phyloP scores from a whole-genome alignment of 768 basidiomycete species.

The Pilatotrama ljubarskyi region DNA sequence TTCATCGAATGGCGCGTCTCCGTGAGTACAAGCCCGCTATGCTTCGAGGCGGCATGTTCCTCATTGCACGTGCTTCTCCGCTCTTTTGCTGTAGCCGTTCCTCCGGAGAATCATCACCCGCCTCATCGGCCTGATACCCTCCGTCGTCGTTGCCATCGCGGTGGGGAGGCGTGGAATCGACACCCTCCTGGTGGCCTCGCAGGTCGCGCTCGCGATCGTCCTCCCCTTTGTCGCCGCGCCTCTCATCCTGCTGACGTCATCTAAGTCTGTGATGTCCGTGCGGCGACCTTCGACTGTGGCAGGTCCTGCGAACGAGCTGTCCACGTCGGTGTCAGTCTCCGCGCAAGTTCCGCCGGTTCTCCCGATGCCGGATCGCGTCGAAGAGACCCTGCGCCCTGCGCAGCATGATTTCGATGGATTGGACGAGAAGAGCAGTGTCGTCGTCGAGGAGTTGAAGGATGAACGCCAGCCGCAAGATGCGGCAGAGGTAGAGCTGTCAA shows the following conservation, averaged over 20 bases:
- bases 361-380: conserved; percentile 2
- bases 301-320: not conserved
- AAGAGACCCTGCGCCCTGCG: not conserved
- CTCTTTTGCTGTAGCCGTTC: conserved; percentile 51
- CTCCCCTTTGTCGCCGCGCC: conserved; percentile 83
- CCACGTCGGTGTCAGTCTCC: not conserved
- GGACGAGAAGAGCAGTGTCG: not conserved
- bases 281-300: conserved; percentile 25
- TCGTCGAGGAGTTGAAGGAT: conserved; percentile 14
- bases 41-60: not conserved
- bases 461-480: conserved; percentile 5
- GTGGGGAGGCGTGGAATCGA: conserved; percentile 72
- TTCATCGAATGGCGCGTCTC: conserved; percentile 87
- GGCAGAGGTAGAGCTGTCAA: not conserved
- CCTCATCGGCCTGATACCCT: conserved; percentile 77
- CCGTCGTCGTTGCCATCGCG: conserved; percentile 75
- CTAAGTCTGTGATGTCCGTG: conserved; percentile 70
- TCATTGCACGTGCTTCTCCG: not conserved
- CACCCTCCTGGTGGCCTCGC: conserved; percentile 76
- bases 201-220: conserved; percentile 80
- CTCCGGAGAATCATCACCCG: conserved; percentile 81
- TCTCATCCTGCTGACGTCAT: conserved; percentile 70
- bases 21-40: conserved; percentile 41
- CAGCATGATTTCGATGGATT: conserved; percentile 27
- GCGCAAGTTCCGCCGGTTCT: not conserved